Base-by-base conservation (phyloP, 352 stramenopile genomes). In the Blastocystis sp. region DNA sequence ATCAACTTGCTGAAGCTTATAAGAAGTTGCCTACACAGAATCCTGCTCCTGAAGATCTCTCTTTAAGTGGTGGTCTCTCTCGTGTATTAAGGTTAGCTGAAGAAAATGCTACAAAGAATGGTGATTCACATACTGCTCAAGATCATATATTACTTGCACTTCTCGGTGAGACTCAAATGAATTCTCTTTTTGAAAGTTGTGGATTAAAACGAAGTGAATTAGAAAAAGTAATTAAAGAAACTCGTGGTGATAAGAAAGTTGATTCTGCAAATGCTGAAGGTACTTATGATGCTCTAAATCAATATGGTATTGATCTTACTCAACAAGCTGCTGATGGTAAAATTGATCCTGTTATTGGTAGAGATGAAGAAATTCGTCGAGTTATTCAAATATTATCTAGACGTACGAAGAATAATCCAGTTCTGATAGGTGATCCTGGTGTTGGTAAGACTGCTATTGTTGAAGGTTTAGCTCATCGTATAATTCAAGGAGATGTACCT, bases 401-500 rank as follows among this genome's bases (percentile, higher is more conserved):
- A 25, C 77, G 88, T 21, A 94, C 83, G 9, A 96, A 97, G 74
- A 96, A 95, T 71, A 97, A 97, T 67, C 85, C 88, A 0, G 75
- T 87, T 27, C 67, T 96, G 18, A 88, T 95, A 2, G 89, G 89
- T 10, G 83, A 95, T 64, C 86, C 89, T 5, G 89, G 89, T 23
- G 82, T 93, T 2, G 89, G 89, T 23, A 97, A 97, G 73, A 96
- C 89, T 0, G 59, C 80, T 0, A 74, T 96, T 77, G 75, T 88
- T 67, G 56, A 94, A 72, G 90, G 90, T 4, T 66, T 98, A 2
- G 91, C 91, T 0, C 80, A 89, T n/a, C 77, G 88, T 21, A 95
- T 98, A 36, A 72, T 94, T 3, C 72, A 89, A 48, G 88, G 85
- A 18, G 87, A 96, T 65, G 86, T 96, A 1, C 88, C 89, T 0